Evolutionary conservation across 306 rosid genomes (phyloP).

Genomic region (Glycine soja): DNA sequence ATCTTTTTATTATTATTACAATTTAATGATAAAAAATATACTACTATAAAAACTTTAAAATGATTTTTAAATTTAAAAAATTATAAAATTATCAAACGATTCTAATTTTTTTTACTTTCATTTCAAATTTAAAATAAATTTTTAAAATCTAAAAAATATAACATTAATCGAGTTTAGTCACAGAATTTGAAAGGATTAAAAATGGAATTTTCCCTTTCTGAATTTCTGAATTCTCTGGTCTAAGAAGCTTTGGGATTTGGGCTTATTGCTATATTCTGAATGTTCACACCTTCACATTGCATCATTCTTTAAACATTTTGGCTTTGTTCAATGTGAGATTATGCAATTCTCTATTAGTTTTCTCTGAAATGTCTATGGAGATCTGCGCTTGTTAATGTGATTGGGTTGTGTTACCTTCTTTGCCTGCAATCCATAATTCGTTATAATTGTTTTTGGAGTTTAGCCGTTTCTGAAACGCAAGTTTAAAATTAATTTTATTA

Average conservation of each 20-base stretch:
- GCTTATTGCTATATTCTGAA: conserved; percentile 38
- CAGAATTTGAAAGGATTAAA: conserved; percentile 17
- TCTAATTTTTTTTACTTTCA: too few species aligned
- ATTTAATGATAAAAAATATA: too few species aligned
- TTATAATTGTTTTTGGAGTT: too few species aligned
- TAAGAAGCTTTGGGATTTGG: conserved; percentile 49
- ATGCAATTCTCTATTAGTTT: background rate
- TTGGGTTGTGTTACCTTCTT: background rate
- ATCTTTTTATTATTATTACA: too few species aligned
- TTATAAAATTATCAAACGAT: too few species aligned
- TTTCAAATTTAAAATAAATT: too few species aligned
- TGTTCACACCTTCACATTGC: background rate
- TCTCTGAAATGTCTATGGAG: conserved; percentile 47
- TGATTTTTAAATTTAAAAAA: too few species aligned
- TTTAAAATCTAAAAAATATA: too few species aligned
- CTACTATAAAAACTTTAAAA: too few species aligned
- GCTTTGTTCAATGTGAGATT: conserved; percentile 22
- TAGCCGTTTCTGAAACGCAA: too few species aligned
- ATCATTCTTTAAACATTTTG: background rate
- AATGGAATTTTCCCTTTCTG: background rate
- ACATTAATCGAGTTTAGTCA: background rate
- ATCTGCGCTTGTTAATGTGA: conserved; percentile 43
- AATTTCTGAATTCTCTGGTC: conserved; percentile 7
- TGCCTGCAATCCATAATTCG: too few species aligned
- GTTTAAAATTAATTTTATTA: too few species aligned